Evolutionary conservation across 495 filamentous ascomycete genomes (phyloP).

Genomic region (Talaromyces proteolyticus): DNA sequence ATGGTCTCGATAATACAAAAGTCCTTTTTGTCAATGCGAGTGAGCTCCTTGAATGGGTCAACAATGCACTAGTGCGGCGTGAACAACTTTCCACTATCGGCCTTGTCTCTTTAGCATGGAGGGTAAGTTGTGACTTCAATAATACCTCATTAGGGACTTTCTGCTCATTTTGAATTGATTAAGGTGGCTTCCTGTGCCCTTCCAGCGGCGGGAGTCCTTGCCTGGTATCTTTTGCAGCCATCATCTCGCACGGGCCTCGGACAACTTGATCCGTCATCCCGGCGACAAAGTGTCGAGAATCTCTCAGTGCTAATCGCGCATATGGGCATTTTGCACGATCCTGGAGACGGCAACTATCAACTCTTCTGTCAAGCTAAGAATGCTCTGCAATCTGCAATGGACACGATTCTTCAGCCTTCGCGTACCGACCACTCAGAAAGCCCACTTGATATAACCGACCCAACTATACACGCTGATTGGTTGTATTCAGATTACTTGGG

Average conservation of each 20-base stretch:
- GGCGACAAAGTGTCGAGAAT: constrained; percentile 4
- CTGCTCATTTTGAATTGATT: neutral
- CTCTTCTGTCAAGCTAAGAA: constrained; percentile 6
- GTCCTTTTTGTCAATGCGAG: constrained; percentile 4
- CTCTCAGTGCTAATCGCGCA: constrained; percentile 7
- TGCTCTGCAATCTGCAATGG: constrained; percentile 7
- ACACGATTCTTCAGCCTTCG: constrained; percentile 5
- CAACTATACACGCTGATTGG: constrained; percentile 1
- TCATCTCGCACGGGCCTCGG: neutral
- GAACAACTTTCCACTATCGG: constrained; percentile 4
- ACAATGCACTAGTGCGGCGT: constrained; percentile 4
- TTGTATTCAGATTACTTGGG: constrained; percentile 4
- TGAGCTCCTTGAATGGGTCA: constrained; percentile 5
- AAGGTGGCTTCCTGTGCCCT: constrained; percentile 7
- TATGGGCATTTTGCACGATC: constrained; percentile 6
- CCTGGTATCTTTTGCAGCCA: constrained; percentile 6
- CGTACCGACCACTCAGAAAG: constrained; percentile 1
- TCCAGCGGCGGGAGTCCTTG: constrained; percentile 3
- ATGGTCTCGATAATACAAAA: constrained; percentile 3
- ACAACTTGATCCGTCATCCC: constrained; percentile 4
- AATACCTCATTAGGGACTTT: neutral
- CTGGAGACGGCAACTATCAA: constrained; percentile 6
- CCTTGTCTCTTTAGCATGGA: constrained; percentile 5
- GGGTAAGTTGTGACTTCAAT: neutral
- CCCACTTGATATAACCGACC: neutral